These are phyloP conservation scores for Platanthera zijinensis DNA, from an alignment of 106 monocot species.

Conservation along the genomic window DNA sequence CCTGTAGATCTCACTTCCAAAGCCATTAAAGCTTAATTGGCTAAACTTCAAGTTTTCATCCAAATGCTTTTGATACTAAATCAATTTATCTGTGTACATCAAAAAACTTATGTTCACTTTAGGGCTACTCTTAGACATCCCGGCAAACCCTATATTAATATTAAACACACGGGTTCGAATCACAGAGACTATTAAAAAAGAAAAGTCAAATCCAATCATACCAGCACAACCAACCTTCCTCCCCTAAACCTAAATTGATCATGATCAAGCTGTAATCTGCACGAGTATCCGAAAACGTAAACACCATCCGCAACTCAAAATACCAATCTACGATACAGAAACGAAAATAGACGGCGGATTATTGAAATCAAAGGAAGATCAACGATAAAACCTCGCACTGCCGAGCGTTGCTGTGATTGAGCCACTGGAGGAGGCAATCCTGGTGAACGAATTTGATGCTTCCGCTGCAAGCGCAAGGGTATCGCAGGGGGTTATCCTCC, in stretches of 20 bases:
- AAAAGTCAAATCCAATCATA: not conserved
- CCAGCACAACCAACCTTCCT: not conserved
- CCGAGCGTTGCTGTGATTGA: constrained; percentile 93
- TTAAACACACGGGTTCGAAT: not conserved
- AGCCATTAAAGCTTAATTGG: not conserved
- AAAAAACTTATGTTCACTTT: not conserved
- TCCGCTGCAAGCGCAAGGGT: constrained; percentile 99
- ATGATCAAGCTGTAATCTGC: not conserved
- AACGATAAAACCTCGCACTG: constrained; percentile 80
- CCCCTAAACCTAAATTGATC: constrained; percentile 4
- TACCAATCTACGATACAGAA: not conserved
- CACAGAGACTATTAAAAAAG: not conserved
- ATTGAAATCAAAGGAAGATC: not conserved
- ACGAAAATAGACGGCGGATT: not conserved
- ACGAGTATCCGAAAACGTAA: constrained; percentile 4
- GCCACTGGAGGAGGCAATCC: constrained; percentile 99
- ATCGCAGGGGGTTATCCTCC: constrained; percentile 65
- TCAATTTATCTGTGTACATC: not conserved
- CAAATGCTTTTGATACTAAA: not conserved
- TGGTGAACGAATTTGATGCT: constrained; percentile 99
- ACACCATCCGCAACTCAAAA: not conserved
- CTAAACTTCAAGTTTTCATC: not conserved
- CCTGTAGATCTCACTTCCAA: not conserved
- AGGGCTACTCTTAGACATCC: not conserved
- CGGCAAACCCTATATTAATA: not conserved